Conservation (phyloP, 2,329 filamentous ascomycete species). For the Aspergillus jensenii region DNA sequence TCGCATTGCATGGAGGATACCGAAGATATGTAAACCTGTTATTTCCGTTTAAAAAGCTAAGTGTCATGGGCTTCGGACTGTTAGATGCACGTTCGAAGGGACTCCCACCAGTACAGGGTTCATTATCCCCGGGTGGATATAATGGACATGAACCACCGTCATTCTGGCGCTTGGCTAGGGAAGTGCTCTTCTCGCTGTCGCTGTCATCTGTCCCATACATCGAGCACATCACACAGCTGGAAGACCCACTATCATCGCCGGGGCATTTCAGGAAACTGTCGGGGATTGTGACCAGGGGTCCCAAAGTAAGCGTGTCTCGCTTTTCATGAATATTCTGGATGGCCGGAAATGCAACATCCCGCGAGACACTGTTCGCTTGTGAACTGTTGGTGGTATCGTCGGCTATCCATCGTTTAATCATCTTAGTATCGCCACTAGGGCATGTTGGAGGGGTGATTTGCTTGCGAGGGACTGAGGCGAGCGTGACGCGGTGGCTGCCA, state of each 20-base stretch:
- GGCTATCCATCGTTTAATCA: neutral
- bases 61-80: no score
- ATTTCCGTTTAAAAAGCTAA: no score
- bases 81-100: no score
- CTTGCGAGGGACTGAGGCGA: constrained; percentile 7
- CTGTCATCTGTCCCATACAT: constrained; percentile 8
- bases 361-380: neutral
- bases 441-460: constrained; percentile 9
- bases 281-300: constrained; percentile 10
- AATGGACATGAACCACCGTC: constrained; percentile 1
- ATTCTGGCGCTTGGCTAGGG: neutral
- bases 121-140: constrained; percentile 5
- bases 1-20: no score
- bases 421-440: constrained; percentile 1
- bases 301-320: constrained; percentile 10
- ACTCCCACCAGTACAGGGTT: no score
- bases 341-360: neutral
- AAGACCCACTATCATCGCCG: neutral
- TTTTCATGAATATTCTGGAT: constrained; percentile 1
- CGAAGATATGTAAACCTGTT: no score
- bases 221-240: constrained; percentile 10
- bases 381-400: neutral
- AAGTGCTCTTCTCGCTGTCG: neutral
- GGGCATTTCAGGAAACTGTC: constrained; percentile 13
- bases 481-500: constrained; percentile 2